Percentiles rank a stretch among this genome's conserved stretches.
These are phyloP conservation scores for Hypoxylon trugodes DNA, from an alignment of 495 filamentous ascomycete genomes.

Conservation along the genomic window DNA sequence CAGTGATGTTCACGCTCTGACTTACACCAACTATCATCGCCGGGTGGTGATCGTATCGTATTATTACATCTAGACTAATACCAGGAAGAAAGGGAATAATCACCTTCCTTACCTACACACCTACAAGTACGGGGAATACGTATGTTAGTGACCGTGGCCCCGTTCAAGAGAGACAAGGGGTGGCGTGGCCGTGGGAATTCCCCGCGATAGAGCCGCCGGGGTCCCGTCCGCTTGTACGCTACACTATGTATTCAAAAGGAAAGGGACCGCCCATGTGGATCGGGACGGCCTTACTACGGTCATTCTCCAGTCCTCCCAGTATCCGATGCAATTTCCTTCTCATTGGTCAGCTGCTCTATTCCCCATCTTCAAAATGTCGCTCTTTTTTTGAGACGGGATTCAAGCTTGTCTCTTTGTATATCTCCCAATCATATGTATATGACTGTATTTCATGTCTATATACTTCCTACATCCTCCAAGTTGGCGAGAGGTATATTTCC, in stretches of 20 bases:
- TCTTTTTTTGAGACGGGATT: neutral
- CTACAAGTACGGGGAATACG: too few relatives aligned
- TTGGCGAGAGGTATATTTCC: conserved; percentile 1
- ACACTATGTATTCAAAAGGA: conserved; percentile 20
- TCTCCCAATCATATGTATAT: conserved; percentile 20
- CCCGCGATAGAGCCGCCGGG: conserved; percentile 47
- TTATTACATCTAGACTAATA: conserved; percentile 4
- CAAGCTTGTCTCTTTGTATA: conserved; percentile 8
- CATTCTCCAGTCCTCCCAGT: conserved; percentile 38
- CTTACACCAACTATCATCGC: neutral
- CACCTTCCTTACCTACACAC: conserved; percentile 20
- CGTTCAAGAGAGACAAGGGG: conserved; percentile 38
- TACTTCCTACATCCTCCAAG: conserved; percentile 3
- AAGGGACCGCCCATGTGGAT: conserved; percentile 39
- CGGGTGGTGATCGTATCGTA: conserved; percentile 25
- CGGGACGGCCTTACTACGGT: conserved; percentile 45
- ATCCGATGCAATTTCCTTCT: conserved; percentile 26
- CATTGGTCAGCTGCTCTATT: conserved; percentile 34
- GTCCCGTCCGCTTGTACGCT: conserved; percentile 20
- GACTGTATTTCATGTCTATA: neutral
- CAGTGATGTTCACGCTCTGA: neutral
- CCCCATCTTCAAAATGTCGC: conserved; percentile 22
- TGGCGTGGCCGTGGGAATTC: conserved; percentile 41
- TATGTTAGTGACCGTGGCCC: conserved; percentile 19
- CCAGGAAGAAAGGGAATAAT: conserved; percentile 2